Evolutionary conservation across 306 rosid species (phyloP).

Genomic region (Lablab purpureus): DNA sequence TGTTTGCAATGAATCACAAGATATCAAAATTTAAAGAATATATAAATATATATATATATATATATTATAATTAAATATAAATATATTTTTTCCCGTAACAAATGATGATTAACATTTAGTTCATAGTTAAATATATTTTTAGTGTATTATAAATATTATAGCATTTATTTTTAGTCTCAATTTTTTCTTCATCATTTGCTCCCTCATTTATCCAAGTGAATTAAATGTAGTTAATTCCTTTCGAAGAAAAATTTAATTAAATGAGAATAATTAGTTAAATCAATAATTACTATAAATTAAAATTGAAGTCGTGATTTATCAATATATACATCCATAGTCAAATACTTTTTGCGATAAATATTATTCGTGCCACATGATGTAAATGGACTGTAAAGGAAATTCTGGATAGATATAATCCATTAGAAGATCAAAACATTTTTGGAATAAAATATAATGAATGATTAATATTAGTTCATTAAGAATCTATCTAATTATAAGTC

Average conservation of each 20-base stretch:
- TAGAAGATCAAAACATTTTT: background rate
- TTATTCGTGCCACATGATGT: background rate
- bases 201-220: too few relatives aligned
- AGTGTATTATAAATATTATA: too few relatives aligned
- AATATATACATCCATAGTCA: background rate
- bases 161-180: too few relatives aligned
- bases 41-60: too few relatives aligned
- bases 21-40: too few relatives aligned
- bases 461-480: constrained; percentile 35
- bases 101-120: too few relatives aligned
- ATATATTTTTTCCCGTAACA: too few relatives aligned
- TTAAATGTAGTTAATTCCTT: too few relatives aligned
- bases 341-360: background rate
- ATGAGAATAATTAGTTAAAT: background rate
- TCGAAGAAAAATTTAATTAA: background rate
- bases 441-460: constrained; percentile 28
- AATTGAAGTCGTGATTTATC: background rate
- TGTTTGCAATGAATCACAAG: too few relatives aligned
- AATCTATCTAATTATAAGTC: constrained; percentile 29
- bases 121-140: too few relatives aligned
- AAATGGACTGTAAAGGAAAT: constrained; percentile 3
- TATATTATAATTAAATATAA: too few relatives aligned
- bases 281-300: background rate
- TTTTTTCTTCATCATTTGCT: too few relatives aligned
- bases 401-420: background rate